Evolutionary conservation across 202 grass and related monocot genomes (phyloP), one percentile per base, ranked within the genome.

Genomic region (Musa balbisiana): DNA sequence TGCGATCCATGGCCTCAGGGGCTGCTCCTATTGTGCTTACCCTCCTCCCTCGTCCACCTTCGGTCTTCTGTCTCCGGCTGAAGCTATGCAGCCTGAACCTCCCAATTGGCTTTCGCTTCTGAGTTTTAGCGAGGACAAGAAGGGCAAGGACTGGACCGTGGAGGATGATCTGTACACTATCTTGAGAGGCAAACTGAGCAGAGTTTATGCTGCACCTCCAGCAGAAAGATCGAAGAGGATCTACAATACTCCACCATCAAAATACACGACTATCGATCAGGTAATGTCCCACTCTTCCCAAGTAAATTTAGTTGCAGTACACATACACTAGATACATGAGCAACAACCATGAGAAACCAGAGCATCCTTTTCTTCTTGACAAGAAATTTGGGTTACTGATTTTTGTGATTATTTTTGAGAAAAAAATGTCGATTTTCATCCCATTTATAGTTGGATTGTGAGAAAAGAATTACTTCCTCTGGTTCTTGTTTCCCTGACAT

Each of bases 201-300:
- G 94, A 73, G 90, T 97, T 11, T 97, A 97, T 77, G 84, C 94
- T 2, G 84, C 85, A 62, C 94, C 94, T 75, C 94, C 94, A 33
- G 75, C 73, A 65, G 94, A 89, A 84, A 93, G 93, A 90, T 84
- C 67, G 71, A 97, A 93, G 86, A 80, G 86, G 63, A 67, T 91
- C 70, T 91, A 89, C 81, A 86, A 72, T 78, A 93, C 90, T 59
- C 69, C 88, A 25, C 90, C 93, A 0, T 93, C 93, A 74, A 97
- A 91, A 51, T 97, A 89, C 79, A 93, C 77, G 14, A 93, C 93
- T 72, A 86, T 97, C 23, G 94, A 97, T 76, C 88, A 97, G 86
- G 93, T 87, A 78, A 11, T 58, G 14, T 23, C 73, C 22, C 51
- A 13, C 10, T 56, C 16, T 15, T 58, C 33, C 33, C 33, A 0